A percentile compares a stretch with the other conserved stretches of the same genome.
phyloP scores from a whole-genome alignment of 108 stramenopile species.

The Cyclotella baltica region DNA sequence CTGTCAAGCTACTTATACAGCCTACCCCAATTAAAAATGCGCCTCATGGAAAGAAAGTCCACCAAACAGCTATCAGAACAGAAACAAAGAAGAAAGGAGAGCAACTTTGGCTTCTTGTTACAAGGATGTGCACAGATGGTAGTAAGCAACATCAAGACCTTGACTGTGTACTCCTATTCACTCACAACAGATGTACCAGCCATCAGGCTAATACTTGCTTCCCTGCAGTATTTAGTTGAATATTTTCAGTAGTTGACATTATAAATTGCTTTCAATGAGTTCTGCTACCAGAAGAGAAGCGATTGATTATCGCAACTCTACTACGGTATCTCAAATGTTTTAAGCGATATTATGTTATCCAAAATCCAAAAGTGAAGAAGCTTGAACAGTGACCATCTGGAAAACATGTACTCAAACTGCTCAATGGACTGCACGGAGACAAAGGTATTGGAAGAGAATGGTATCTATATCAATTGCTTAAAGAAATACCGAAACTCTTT shows the following conservation, averaged over 20 bases:
- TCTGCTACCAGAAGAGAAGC: neutral
- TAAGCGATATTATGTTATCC: neutral
- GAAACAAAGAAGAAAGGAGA: neutral
- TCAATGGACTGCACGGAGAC: constrained; percentile 24
- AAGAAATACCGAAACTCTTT: neutral
- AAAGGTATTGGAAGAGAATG: constrained; percentile 17
- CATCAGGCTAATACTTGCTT: neutral
- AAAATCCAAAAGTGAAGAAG: neutral
- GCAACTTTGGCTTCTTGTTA: neutral
- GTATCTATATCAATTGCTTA: constrained; percentile 13
- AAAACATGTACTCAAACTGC: constrained; percentile 1
- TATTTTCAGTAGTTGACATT: constrained; percentile 2
- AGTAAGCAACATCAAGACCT: constrained; percentile 17
- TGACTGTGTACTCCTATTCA: constrained; percentile 17
- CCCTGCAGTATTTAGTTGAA: neutral
- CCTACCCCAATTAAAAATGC: constrained; percentile 6
- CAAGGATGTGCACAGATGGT: constrained; percentile 11
- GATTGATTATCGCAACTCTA: neutral
- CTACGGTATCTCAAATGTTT: constrained; percentile 6
- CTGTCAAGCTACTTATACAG: neutral
- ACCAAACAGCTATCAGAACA: neutral
- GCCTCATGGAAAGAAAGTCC: neutral
- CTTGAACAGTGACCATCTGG: neutral
- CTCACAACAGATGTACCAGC: constrained; percentile 4
- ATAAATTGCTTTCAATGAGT: constrained; percentile 18